These are phyloP conservation scores for Endothia cerciana DNA, from an alignment of 2,329 filamentous ascomycete genomes.

Conservation along the genomic window DNA sequence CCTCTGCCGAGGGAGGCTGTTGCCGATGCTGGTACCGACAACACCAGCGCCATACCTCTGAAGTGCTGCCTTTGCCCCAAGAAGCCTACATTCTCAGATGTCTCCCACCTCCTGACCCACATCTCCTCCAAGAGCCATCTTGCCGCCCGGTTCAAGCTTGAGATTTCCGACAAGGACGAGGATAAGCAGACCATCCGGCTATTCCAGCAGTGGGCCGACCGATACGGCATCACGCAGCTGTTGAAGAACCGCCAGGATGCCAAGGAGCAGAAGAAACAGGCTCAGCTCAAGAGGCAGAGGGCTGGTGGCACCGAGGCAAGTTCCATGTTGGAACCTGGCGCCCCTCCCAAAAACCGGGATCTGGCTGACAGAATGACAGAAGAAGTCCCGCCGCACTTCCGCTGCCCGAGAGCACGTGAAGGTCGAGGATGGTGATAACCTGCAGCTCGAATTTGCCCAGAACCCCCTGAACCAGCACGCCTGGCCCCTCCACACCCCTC, in stretches of 20 bases:
- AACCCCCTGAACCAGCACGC: constrained; percentile 19
- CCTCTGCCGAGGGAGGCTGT: neutral
- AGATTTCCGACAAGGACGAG: constrained; percentile 72
- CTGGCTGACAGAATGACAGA: constrained; percentile 13
- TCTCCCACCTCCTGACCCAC: constrained; percentile 90
- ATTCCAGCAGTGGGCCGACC: constrained; percentile 80
- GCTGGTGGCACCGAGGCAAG: constrained; percentile 2
- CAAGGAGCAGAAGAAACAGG: constrained; percentile 66
- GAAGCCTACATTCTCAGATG: constrained; percentile 80
- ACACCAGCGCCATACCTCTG: constrained; percentile 60
- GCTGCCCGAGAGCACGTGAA: constrained; percentile 15
- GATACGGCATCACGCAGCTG: constrained; percentile 70
- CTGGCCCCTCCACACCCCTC: constrained; percentile 16
- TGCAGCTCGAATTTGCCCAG: neutral
- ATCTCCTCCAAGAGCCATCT: constrained; percentile 92
- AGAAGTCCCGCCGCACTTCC: neutral
- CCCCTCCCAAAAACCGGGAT: neutral
- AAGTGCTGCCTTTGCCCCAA: constrained; percentile 84
- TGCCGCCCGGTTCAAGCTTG: constrained; percentile 77
- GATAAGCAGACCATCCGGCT: constrained; percentile 61
- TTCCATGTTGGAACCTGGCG: neutral
- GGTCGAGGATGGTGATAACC: constrained; percentile 6
- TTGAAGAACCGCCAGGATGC: constrained; percentile 77
- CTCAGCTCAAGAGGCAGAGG: constrained; percentile 20
- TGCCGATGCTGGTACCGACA: constrained; percentile 12